Percentiles rank a stretch among this genome's conserved stretches.
Evolutionary conservation across 2,329 filamentous ascomycete species (phyloP).

Genomic region (Fusarium drepaniforme): DNA sequence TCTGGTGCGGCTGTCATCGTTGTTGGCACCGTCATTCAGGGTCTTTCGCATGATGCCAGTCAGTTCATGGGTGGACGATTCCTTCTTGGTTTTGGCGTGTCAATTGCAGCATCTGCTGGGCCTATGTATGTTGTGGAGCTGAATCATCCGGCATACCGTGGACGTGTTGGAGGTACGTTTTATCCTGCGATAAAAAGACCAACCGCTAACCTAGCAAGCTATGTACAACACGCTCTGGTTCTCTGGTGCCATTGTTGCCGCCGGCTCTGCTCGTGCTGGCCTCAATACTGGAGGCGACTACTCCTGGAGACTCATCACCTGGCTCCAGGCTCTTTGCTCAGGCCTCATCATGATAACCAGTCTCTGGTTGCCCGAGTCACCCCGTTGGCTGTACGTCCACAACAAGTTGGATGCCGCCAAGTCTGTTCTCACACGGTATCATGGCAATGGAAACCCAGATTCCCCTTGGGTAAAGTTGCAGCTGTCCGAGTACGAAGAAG

Average conservation of each 20-base stretch:
- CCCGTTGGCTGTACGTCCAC: slow-evolving; percentile 55
- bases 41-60: slow-evolving; percentile 12
- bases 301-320: background rate
- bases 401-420: slow-evolving; percentile 52
- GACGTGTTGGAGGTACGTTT: background rate
- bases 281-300: background rate
- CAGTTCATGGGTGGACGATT: slow-evolving; percentile 65
- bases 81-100: slow-evolving; percentile 65
- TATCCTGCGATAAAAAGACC: background rate
- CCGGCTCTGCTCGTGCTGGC: background rate
- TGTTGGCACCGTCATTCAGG: slow-evolving; percentile 46
- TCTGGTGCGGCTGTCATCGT: slow-evolving; percentile 55
- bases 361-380: slow-evolving; percentile 21
- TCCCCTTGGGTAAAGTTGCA: slow-evolving; percentile 55
- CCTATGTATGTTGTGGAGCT: slow-evolving; percentile 60
- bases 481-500: slow-evolving; percentile 53
- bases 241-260: background rate
- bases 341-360: background rate
- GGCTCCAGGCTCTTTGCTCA: background rate
- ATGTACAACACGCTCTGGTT: background rate
- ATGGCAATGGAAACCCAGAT: slow-evolving; percentile 48
- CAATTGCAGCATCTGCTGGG: slow-evolving; percentile 54
- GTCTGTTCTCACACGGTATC: slow-evolving; percentile 50
- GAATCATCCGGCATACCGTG: slow-evolving; percentile 56
- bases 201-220: background rate